Evolutionary conservation across 257 asterid genomes (phyloP), one percentile per base, ranked within the genome.

Genomic region (Handroanthus guayacan): DNA sequence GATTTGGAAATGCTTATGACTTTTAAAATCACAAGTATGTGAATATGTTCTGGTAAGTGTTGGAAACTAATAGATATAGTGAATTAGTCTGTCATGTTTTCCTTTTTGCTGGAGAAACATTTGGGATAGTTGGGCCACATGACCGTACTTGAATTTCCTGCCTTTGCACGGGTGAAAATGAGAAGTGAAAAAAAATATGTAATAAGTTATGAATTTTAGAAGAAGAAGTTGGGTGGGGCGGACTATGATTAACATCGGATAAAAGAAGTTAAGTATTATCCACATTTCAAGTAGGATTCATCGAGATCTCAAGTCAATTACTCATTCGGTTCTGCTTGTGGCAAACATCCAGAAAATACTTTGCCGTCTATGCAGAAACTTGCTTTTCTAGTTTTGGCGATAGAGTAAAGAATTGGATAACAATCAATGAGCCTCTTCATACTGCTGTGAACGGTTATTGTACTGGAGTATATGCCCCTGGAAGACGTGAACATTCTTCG

Each of bases 351-450:
- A 86, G 92, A 55, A 85, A 88, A 79, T 78, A 79, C 84, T 86
- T 88, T 78, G 87, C 81, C 75, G 74, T 84, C 73, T 86, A 84
- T 82, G 90, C 92, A 54, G 88, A 88, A 67, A 71, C 89, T 57
- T 86, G 92, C 70, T 88, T 88, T 77, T 78, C 80, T 43, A 72
- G 71, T 78, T 88, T 88, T 16, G 90, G 92, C 17, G 87, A 88
- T 79, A 82, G 87, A 84, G 89, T 88, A 63, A 88, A 86, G 80
- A 84, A 72, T 71, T 88, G 92, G 92, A 79, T 82, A 72, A 84
- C 92, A 39, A 78, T 88, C 55, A 88, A 88, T 36, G 92, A 82
- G 86, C 92, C 92, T 69, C 87, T 79, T 71, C 86, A 84, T 78
- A 84, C 87, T 61, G 85, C 89, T 67, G 85, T 88, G 67, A 81